Evolutionary conservation across 306 rosid species (phyloP), one percentile per base, ranked within the genome.

Genomic region (Castanospermum australe): DNA sequence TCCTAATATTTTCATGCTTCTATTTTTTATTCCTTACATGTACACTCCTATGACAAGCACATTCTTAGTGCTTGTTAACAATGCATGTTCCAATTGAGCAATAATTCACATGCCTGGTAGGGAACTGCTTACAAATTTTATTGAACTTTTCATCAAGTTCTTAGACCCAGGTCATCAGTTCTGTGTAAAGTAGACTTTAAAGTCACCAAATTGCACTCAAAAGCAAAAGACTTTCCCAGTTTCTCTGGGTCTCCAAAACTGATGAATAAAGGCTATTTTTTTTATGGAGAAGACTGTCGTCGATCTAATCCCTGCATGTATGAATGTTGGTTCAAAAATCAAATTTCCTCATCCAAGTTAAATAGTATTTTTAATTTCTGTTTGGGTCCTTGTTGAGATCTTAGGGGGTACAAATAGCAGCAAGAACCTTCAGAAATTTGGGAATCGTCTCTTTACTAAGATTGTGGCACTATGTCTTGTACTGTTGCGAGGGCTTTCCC

Each of bases 201-300:
- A 64, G 55, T 51, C 47, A 38, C 66, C 81, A 76, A 64, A 60
- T 73, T 22, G 6, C 28, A 22, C 66, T 76, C 32, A 65, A 77
- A 65, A 51, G 56, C 66, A 35, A 52, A 64, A 25, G 10, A 18
- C 60, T 75, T 21, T 17, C 33, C 41, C 36, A 13, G 38, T 10
- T 17, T 39, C 54, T 38, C 14, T 17, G 5, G 4, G 5, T 74
- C 60, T 11, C 66, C 55, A 36, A 51, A 50, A 38, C n/a, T 39
- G 17, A 64, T 25, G 25, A 76, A 22, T 35, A 63, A 76, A 22
- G 54, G 42, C 4, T 15, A 61, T 11, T 25, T 41, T 60, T 18
- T 15, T 21, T 14, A 25, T 32, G 25, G 5, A 2, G 47, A 13
- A 33, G 13, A 44, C 6, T 13, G 14, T 44, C n/a, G 22, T 38